Evolutionary conservation across 129 eudicot genomes (phyloP), one percentile per base, ranked within the genome.

Genomic region (Chrysanthemum makinoi): DNA sequence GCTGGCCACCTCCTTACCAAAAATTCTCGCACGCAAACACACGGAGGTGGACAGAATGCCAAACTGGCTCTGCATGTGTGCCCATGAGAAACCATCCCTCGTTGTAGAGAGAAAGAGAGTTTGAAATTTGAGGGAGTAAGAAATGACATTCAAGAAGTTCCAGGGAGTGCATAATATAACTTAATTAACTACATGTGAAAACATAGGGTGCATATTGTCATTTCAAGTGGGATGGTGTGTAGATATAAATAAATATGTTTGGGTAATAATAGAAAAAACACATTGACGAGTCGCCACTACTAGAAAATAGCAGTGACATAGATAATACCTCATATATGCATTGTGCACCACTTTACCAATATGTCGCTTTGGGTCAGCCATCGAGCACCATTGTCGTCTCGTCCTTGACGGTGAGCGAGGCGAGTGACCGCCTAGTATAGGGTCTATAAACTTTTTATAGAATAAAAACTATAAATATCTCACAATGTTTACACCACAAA

Each of bases 31-130:
- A 69, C 66, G 26, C 65, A 10, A 28, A 69, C 16, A 62, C 9
- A 18, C n/a, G 63, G 85, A 81, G 85, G 85, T 81, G 85, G 79
- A 81, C 85, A 81, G 85, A 81, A 81, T 81, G 85, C 85, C 85
- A 81, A 81, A 81, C 60, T 47, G 43, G 44, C 67, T 77, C 76
- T 76, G 81, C 55, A 81, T 4, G 46, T 76, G 67, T 66, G 66
- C 65, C 47, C 78, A 74, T 65, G 85, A 81, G 77, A 72, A 77
- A 76, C 81, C 68, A 75, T 72, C 72, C 66, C 76, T 77, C 66
- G 43, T 15, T 64, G 4, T 6, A 58, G 66, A 70, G 61, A 68
- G 26, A 51, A 3, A 43, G 56, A 52, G 57, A 52, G 57, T 52
- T 39, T 56, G 75, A 10, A 17, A 56, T 60, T 46, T 58, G 48